Conservation (phyloP, 495 filamentous ascomycete species). For the Astrothelium subdiscretum region DNA sequence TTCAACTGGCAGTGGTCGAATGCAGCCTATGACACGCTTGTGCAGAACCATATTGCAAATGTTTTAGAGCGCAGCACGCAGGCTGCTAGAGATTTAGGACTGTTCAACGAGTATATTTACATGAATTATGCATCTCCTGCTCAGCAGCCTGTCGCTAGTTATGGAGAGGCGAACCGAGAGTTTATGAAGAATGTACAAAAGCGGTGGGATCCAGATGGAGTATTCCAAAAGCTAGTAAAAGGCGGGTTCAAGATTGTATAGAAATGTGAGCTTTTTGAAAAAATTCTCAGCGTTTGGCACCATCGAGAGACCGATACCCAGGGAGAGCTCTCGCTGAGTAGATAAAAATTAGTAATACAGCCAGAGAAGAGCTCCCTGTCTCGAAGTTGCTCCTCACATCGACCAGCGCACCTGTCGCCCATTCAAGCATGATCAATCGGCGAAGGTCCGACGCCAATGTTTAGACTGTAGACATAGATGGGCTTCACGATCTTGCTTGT, state of each 20-base stretch:
- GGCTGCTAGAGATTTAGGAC: constrained; percentile 20
- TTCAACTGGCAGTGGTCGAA: not conserved
- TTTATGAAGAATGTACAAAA: constrained; percentile 28
- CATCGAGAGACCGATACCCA: no score
- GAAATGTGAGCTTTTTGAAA: no score
- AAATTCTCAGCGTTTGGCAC: no score
- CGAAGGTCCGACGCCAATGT: constrained; percentile 12
- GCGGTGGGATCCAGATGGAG: constrained; percentile 39
- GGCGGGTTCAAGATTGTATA: not conserved
- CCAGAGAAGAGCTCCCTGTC: no score
- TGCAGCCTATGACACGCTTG: not conserved
- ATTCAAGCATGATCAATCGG: constrained; percentile 14
- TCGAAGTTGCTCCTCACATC: no score
- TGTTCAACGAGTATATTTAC: constrained; percentile 23
- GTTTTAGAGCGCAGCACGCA: not conserved
- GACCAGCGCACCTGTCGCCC: no score
- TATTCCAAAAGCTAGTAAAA: constrained; percentile 34
- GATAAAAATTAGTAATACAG: no score
- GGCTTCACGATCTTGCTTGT: constrained; percentile 9
- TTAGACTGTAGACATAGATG: constrained; percentile 13
- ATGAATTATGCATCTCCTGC: constrained; percentile 33
- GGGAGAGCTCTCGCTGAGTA: no score
- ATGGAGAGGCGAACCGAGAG: constrained; percentile 33
- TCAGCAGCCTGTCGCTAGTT: constrained; percentile 38
- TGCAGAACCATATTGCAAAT: not conserved